Evolutionary conservation across 345 rosid species (phyloP).

Genomic region (Eucalyptus coolabah): DNA sequence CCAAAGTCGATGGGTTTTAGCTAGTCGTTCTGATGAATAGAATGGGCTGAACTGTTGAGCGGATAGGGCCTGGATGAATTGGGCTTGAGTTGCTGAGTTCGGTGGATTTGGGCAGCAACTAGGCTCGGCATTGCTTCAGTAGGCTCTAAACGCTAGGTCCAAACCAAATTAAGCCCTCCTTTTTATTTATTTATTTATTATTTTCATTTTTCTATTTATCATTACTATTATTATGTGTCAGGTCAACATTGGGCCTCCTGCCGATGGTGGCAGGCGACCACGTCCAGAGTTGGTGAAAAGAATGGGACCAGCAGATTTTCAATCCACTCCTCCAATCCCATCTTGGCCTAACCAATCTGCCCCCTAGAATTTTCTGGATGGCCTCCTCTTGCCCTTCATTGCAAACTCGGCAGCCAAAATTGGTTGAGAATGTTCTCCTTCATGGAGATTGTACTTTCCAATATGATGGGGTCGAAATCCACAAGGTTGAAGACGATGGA

Average conservation of each 20-base stretch:
- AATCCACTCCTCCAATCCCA: constrained; percentile 65
- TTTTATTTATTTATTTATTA: too few species aligned
- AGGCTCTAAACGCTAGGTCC: too few species aligned
- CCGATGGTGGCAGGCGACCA: constrained; percentile 1
- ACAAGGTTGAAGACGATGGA: constrained; percentile 55
- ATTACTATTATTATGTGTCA: too few species aligned
- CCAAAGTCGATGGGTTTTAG: too few species aligned
- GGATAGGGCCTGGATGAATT: too few species aligned
- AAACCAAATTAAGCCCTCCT: too few species aligned
- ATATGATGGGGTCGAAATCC: constrained; percentile 40
- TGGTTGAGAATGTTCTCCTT: constrained; percentile 26
- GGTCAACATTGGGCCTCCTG: neutral
- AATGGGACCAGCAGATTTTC: constrained; percentile 56
- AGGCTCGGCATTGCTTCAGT: too few species aligned
- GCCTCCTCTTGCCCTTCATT: constrained; percentile 57
- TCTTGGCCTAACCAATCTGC: constrained; percentile 40
- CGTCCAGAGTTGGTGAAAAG: constrained; percentile 34
- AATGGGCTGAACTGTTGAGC: too few species aligned
- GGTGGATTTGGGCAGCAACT: too few species aligned
- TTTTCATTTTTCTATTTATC: too few species aligned
- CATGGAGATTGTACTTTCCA: constrained; percentile 19
- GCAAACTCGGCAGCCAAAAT: constrained; percentile 5
- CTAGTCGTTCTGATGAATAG: too few species aligned
- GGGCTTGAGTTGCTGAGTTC: too few species aligned
- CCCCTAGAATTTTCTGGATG: constrained; percentile 49